Base-by-base conservation (phyloP, 2,329 filamentous ascomycete genomes). In the Fusarium acutatum region DNA sequence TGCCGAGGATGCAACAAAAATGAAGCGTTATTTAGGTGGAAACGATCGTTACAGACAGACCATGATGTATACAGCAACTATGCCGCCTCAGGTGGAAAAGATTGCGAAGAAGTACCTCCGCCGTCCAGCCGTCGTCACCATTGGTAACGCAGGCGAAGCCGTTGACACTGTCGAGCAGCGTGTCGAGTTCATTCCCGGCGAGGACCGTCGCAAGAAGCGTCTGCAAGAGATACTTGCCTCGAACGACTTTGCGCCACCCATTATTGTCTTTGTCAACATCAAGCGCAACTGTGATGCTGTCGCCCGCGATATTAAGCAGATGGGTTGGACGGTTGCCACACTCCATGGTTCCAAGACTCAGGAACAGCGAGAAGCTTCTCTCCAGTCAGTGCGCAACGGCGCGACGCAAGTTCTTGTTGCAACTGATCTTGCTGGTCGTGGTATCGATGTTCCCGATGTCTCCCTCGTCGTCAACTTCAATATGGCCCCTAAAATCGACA, bases 11-110 rank as follows among this genome's bases (percentile, higher is more conserved):
- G 87, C 93, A 0, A 86, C 89, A 64, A 90, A 92, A n/a, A 98
- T 98, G 96, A 92, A 91, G 77, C 88, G 90, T 65, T 93, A 93
- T 77, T 84, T 97, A 4, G 91, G 92, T 60, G 90, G 90, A 24
- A 90, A 91, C 75, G 92, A 95, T 78, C 89, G 93, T 28, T 98
- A 98, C 84, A 88, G 96, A 67, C 96, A 99, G 83, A 99, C 96
- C 0, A 99, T 99, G 96, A 99, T 99, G 96, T 99, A 98, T 90
- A 98, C 96, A 74, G 96, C 96, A 60, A 99, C 96, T 34, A 99
- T 99, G 96, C 95, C 96, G 4, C 85, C 93, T 1, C 90, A 93
- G 0, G 94, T 99, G 22, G 96, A 99, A 81, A 93, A 94, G 71
- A 98, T 99, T 73, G 96, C 96, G n/a, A 93, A 95, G 78, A 97